Evolutionary conservation across 495 filamentous ascomycete genomes (phyloP), one percentile per base, ranked within the genome.

Genomic region (Annulohypoxylon bovei): DNA sequence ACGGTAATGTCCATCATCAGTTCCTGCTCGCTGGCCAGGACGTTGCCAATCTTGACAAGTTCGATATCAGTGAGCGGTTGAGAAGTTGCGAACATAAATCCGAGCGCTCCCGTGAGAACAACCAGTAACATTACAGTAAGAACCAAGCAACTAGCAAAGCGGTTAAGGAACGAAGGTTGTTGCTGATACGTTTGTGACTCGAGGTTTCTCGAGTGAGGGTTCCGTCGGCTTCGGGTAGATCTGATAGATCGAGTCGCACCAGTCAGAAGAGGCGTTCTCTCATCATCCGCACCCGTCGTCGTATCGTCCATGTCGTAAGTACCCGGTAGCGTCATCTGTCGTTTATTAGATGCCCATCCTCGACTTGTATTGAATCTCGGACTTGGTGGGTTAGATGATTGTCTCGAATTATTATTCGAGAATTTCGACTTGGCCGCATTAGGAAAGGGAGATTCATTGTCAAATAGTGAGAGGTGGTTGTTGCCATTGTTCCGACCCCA

Each of bases 1-100:
- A 99, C 91, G n/a, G 91, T 88, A 7, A 98, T 82, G 73, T 99
- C 95, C 67, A 99, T 84, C 90, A 99, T 98, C 18, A 99, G 85
- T 74, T 98, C 96, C 78, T 97, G 92, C 75, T 97, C 91, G 67
- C 93, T 97, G 5, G 94, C 94, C 30, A 98, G 86, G 16, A 99
- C 93, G 71, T 97, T 94, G 68, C 90, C 88, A 66, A 99, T 91
- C 39, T 89, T 89, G 40, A 89, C 77, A 28, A 98, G 84, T 46
- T 88, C 82, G 58, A 98, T 90, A 46, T 92, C 88, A 40, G 89
- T 80, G 9, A 99, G 84, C 6, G 94, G 90, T 67, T 96, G 93
- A n/a, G 93, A 96, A 39, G 93, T 94, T 18, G 93, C 90, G 68
- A 96, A 88, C 74, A 98, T 85, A 79, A 98, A 97, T 12, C 91